Conservation (phyloP, 1,284 basidiomycete genomes). For the Puccinia sorghi region DNA sequence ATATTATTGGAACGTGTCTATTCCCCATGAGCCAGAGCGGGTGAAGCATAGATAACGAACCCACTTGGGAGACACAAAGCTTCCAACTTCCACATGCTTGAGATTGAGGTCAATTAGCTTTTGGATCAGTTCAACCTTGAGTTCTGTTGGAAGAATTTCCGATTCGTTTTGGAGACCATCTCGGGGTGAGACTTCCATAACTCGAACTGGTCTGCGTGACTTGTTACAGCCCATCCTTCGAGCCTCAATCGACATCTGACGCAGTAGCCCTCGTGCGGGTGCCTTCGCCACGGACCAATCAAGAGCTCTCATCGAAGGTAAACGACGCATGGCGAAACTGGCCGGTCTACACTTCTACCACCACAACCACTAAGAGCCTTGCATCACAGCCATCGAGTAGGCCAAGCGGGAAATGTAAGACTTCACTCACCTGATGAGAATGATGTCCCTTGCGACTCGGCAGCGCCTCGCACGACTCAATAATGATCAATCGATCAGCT, state of each 20-base stretch:
- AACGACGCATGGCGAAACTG: background rate
- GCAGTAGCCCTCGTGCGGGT: background rate
- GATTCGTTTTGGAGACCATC: conserved; percentile 94
- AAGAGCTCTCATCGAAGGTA: background rate
- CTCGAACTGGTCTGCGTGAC: conserved; percentile 55
- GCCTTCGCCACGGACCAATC: background rate
- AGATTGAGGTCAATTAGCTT: conserved; percentile 72
- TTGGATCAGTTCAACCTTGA: conserved; percentile 80
- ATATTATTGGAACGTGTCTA: background rate
- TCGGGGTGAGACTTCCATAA: conserved; percentile 88
- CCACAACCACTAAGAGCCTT: background rate
- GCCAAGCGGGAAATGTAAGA: background rate
- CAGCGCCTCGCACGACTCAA: too few relatives aligned
- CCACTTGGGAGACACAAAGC: conserved; percentile 90
- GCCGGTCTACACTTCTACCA: background rate
- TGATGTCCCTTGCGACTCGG: background rate
- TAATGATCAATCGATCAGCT: too few relatives aligned
- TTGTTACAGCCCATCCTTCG: background rate
- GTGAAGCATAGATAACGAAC: conserved; percentile 75
- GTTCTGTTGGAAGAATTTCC: conserved; percentile 67
- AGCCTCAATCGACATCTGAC: conserved; percentile 4
- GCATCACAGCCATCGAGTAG: background rate
- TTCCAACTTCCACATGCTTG: conserved; percentile 78
- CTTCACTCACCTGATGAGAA: background rate
- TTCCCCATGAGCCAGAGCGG: background rate